These are phyloP conservation scores for Ophiostoma piceae DNA, from an alignment of 2,329 filamentous ascomycete genomes.

Conservation along the genomic window DNA sequence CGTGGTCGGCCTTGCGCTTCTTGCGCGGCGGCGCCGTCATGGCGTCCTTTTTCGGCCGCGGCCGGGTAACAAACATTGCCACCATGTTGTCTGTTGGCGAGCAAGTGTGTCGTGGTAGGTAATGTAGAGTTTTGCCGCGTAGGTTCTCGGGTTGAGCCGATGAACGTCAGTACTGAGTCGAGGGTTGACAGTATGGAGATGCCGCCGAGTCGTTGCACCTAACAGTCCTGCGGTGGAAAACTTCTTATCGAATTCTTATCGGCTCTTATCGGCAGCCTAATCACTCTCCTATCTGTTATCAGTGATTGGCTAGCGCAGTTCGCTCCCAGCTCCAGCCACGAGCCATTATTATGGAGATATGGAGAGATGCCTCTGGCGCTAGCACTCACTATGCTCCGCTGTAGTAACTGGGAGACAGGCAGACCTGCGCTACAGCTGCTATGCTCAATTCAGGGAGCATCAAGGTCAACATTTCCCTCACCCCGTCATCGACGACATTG, in stretches of 20 bases:
- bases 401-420: not conserved
- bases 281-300: not conserved
- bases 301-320: conserved; percentile 10
- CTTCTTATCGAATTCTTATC: conserved; percentile 8
- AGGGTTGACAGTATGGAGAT: not conserved
- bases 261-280: not conserved
- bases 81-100: not conserved
- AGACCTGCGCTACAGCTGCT: not conserved
- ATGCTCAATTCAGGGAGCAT: conserved; percentile 11
- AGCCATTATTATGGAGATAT: not conserved
- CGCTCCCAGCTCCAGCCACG: conserved; percentile 13
- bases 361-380: not conserved
- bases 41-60: conserved; percentile 52
- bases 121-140: not conserved
- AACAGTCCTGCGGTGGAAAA: not conserved
- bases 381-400: not conserved
- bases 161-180: not conserved
- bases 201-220: not conserved
- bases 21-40: conserved; percentile 48
- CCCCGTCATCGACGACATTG: conserved; percentile 8
- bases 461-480: conserved; percentile 20
- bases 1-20: conserved; percentile 56
- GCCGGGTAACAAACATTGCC: conserved; percentile 47
- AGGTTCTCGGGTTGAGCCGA: not conserved
- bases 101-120: not conserved